Evolutionary conservation across 2,329 filamentous ascomycete species (phyloP), one percentile per base, ranked within the genome.

Genomic region (Teratosphaeria epicoccoides): DNA sequence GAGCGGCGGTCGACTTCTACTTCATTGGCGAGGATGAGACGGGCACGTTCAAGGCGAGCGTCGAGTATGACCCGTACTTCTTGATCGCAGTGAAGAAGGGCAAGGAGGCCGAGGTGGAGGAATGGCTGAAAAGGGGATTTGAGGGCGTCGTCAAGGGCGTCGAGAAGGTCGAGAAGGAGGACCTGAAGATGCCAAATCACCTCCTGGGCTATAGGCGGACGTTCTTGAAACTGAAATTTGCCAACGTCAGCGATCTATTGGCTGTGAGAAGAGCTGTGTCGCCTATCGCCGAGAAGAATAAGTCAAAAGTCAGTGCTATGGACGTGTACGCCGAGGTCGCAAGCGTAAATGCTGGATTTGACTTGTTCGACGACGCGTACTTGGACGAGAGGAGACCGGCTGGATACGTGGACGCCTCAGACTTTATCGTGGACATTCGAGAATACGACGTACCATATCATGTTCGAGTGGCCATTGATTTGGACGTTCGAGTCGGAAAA

Each of bases 401-500:
- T 75, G 60, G 57, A 40, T 84, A 88, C 73, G 77, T 84, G 61
- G 90, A 97, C 70, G 89, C 91, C 53, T 95, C 89, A 77, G 91
- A 97, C 77, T 96, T 85, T 70, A 89, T 98, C 78, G 81, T 96
- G 73, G 94, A 98, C 79, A 95, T 98, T 69, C 84, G 93, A 77
- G 93, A 98, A 76, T 98, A 95, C 71, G 93, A 98, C 72, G 94
- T 98, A 64, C 94, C 93, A 59, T 98, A 98, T 76, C 93, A 98
- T 76, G 93, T 98, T 66, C 83, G 93, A 79, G 91, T 98, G 73
- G 87, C 94, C 71, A 98, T 98, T 73, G 93, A 98, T 51, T 28
- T 66, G 89, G 93, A 95, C 73, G 91, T 98, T 64, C 83, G 93
- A 60, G 90, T 94, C 58, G 93, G 89, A 70, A 95, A 88, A 70